Conservation (phyloP, 2,329 filamentous ascomycete species). For the Ceratocystis huliohia region DNA sequence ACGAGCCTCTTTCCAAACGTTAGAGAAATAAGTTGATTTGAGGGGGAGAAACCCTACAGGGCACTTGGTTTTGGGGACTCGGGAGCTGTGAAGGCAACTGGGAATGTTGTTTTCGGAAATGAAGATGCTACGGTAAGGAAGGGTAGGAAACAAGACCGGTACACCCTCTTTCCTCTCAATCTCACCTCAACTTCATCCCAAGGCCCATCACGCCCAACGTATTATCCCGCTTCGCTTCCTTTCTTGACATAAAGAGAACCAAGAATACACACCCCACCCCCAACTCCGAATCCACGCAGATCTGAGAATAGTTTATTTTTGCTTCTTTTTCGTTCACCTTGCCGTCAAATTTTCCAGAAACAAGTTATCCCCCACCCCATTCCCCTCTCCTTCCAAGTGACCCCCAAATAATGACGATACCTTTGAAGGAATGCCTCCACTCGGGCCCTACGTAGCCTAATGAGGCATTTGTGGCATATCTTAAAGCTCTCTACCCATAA, state of each 20-base stretch:
- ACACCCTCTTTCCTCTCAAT: background rate
- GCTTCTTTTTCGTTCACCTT: background rate
- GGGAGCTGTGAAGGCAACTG: background rate
- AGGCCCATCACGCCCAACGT: background rate
- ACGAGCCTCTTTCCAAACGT: background rate
- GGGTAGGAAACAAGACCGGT: background rate
- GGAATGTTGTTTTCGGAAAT: background rate
- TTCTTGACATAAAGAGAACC: background rate
- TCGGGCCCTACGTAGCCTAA: background rate
- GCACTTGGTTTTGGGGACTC: background rate
- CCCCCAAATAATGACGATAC: conserved; percentile 4
- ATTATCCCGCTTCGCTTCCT: background rate
- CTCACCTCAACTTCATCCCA: background rate
- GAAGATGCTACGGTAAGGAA: background rate
- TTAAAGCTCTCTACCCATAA: background rate
- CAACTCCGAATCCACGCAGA: background rate
- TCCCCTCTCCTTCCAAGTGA: background rate
- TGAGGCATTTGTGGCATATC: background rate
- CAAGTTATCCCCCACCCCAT: background rate
- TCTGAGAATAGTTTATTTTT: background rate
- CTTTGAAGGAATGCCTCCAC: background rate
- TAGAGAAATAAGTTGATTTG: background rate
- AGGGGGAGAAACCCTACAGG: background rate
- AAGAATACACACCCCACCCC: background rate
- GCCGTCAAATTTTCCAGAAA: background rate